Conservation (phyloP, 2,329 filamentous ascomycete genomes). For the Paraphoma sp. region DNA sequence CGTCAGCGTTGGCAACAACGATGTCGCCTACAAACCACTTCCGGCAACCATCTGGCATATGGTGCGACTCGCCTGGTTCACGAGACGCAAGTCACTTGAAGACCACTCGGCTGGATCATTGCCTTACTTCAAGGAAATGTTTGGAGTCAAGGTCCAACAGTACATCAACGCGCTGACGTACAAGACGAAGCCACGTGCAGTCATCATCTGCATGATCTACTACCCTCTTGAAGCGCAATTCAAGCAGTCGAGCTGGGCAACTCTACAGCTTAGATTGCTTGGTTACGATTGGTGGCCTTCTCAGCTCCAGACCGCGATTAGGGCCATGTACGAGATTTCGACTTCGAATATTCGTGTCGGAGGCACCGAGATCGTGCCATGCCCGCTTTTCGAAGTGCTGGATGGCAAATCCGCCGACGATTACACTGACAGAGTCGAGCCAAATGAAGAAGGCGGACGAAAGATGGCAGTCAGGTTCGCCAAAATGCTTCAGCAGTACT, state of each 20-base stretch:
- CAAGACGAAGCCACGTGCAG: constrained; percentile 39
- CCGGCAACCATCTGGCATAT: constrained; percentile 38
- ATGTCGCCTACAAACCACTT: constrained; percentile 41
- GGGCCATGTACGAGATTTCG: constrained; percentile 38
- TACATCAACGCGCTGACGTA: constrained; percentile 36
- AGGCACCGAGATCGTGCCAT: constrained; percentile 41
- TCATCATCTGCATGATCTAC: constrained; percentile 50
- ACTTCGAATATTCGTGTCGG: constrained; percentile 34
- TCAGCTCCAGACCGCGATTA: constrained; percentile 43
- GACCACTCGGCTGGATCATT: constrained; percentile 34
- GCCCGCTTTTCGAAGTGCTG: constrained; percentile 40
- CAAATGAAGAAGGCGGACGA: constrained; percentile 39
- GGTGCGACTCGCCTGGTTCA: constrained; percentile 42
- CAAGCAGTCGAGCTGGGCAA: constrained; percentile 43
- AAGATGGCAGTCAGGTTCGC: constrained; percentile 43
- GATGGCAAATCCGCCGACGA: constrained; percentile 37
- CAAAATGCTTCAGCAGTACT: constrained; percentile 13
- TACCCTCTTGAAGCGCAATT: constrained; percentile 40
- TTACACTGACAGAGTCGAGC: constrained; percentile 47
- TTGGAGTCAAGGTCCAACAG: constrained; percentile 32
- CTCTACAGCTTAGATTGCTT: constrained; percentile 35
- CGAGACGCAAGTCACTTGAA: constrained; percentile 27
- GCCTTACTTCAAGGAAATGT: constrained; percentile 40
- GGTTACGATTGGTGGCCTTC: constrained; percentile 39
- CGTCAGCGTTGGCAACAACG: constrained; percentile 47